Evolutionary conservation across 257 asterid species (phyloP).

Genomic region (Ajuga chamaepitys): DNA sequence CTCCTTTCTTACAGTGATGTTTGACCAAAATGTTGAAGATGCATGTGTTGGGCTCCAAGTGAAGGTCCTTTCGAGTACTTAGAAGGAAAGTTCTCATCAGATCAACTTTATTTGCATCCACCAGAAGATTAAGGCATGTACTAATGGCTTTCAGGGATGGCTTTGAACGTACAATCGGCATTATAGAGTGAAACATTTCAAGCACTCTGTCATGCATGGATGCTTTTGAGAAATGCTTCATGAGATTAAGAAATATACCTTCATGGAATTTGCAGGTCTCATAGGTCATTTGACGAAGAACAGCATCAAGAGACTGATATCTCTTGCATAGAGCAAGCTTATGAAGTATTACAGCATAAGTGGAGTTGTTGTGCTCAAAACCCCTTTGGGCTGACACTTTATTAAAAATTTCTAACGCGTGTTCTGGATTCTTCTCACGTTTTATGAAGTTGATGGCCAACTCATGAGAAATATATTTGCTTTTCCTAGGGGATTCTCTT

Average conservation of each 20-base stretch:
- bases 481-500: slow-evolving; percentile 26
- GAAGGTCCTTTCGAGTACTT: slow-evolving; percentile 47
- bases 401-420: slow-evolving; percentile 60
- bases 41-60: slow-evolving; percentile 72
- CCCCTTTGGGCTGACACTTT: slow-evolving; percentile 62
- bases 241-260: slow-evolving; percentile 78
- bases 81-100: slow-evolving; percentile 58
- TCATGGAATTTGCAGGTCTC: slow-evolving; percentile 90
- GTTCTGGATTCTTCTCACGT: slow-evolving; percentile 53
- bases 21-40: slow-evolving; percentile 89
- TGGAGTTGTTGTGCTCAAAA: slow-evolving; percentile 66
- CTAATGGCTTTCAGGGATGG: slow-evolving; percentile 87
- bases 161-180: slow-evolving; percentile 53
- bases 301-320: slow-evolving; percentile 47
- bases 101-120: slow-evolving; percentile 61
- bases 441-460: slow-evolving; percentile 41
- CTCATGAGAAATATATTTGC: slow-evolving; percentile 57
- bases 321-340: slow-evolving; percentile 67
- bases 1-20: slow-evolving; percentile 69
- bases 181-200: slow-evolving; percentile 62
- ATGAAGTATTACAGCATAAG: slow-evolving; percentile 66
- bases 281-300: slow-evolving; percentile 74
- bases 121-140: slow-evolving; percentile 82
- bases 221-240: slow-evolving; percentile 76
- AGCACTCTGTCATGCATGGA: slow-evolving; percentile 61